Conservation (phyloP, 768 basidiomycete species). For the Auriscalpium microsporum region DNA sequence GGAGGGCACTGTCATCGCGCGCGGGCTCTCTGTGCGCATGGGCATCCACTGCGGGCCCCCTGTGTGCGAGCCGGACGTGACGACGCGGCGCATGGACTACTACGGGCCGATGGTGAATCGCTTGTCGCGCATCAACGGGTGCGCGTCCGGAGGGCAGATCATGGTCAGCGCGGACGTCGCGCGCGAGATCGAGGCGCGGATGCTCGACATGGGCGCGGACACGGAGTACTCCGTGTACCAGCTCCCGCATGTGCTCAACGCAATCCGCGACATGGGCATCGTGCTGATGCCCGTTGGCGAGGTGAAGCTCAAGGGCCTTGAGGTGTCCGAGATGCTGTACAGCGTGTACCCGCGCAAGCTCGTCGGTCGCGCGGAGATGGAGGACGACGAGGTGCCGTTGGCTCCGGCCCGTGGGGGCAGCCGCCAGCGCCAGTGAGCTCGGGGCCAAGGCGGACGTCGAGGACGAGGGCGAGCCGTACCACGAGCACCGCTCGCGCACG, state of each 20-base stretch:
- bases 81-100: constrained; percentile 92
- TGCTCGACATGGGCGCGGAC: constrained; percentile 45
- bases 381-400: constrained; percentile 23
- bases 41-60: constrained; percentile 92
- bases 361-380: constrained; percentile 58
- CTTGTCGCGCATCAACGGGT: constrained; percentile 72
- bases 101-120: constrained; percentile 96
- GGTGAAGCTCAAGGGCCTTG: constrained; percentile 88
- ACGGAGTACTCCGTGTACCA: constrained; percentile 56
- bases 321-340: constrained; percentile 83
- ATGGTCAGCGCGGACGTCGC: constrained; percentile 85
- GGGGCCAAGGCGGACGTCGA: background rate
- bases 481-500: constrained; percentile 40
- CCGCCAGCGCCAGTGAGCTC: background rate
- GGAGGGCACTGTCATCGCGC: constrained; percentile 59
- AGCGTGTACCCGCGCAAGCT: constrained; percentile 72
- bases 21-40: constrained; percentile 93
- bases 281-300: constrained; percentile 75
- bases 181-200: constrained; percentile 62
- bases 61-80: constrained; percentile 76
- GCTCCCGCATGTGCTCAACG: constrained; percentile 57
- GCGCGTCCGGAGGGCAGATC: constrained; percentile 88
- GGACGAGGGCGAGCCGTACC: constrained; percentile 22
- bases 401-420: background rate
- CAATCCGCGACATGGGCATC: constrained; percentile 64